Conservation (phyloP, 108 stramenopile species). For the Cyclotella kingstonii region DNA sequence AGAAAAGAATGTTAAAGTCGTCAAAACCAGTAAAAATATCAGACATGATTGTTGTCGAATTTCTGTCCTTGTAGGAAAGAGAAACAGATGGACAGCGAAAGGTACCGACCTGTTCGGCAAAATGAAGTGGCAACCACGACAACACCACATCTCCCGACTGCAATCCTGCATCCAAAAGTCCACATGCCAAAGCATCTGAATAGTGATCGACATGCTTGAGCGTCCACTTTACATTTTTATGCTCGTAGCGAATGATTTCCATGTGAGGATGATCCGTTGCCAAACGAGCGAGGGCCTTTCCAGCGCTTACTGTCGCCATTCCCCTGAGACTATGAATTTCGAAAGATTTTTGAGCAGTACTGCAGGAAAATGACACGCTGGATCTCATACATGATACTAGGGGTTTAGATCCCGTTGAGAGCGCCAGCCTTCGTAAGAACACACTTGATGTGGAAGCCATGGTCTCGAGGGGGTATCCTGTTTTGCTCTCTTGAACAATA, state of each 20-base stretch:
- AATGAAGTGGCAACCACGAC: slow-evolving; percentile 74
- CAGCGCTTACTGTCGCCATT: slow-evolving; percentile 47
- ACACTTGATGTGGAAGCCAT: slow-evolving; percentile 28
- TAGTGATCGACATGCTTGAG: slow-evolving; percentile 74
- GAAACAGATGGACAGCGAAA: no score
- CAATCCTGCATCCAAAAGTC: slow-evolving; percentile 78
- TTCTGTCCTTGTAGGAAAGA: no score
- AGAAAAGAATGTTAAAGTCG: not conserved
- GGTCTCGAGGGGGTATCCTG: no score
- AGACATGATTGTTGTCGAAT: no score
- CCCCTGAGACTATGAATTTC: slow-evolving; percentile 10
- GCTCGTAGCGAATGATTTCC: slow-evolving; percentile 83
- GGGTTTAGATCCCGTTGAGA: slow-evolving; percentile 31
- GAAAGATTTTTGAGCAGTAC: slow-evolving; percentile 3
- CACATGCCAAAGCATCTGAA: slow-evolving; percentile 78
- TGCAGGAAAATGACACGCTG: slow-evolving; percentile 13
- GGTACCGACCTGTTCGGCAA: slow-evolving; percentile 79
- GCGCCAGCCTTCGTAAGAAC: slow-evolving; percentile 33
- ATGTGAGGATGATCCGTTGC: slow-evolving; percentile 71
- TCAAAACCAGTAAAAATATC: not conserved
- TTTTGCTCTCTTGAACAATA: no score
- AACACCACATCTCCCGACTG: slow-evolving; percentile 86
- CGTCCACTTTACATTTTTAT: slow-evolving; percentile 85
- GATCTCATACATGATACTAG: slow-evolving; percentile 12
- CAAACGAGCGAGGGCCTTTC: slow-evolving; percentile 46